phyloP scores from a whole-genome alignment of 441 rosid genomes.

The Aleurites moluccanus region DNA sequence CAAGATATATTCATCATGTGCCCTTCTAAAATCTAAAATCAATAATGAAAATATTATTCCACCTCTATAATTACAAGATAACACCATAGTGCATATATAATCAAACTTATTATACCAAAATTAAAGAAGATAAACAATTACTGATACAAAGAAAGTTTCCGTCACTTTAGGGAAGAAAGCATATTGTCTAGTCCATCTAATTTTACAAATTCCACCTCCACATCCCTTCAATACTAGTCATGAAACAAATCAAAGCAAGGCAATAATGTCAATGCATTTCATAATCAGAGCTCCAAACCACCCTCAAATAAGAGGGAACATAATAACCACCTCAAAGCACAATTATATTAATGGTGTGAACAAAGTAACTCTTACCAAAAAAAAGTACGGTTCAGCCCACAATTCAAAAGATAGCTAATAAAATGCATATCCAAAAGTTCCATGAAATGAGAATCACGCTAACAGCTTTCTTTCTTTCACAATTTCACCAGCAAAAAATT shows the following conservation, averaged over 20 bases:
- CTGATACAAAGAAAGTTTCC: background rate
- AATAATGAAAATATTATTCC: background rate
- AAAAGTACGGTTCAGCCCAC: background rate
- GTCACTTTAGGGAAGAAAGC: background rate
- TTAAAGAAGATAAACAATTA: background rate
- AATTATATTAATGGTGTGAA: background rate
- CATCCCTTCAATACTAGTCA: background rate
- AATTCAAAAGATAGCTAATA: background rate
- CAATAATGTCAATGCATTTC: background rate
- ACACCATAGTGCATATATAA: background rate
- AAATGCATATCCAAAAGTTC: no score
- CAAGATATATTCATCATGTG: background rate
- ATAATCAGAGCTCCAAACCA: background rate
- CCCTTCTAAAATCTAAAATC: background rate
- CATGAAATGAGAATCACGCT: background rate
- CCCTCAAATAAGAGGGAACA: background rate
- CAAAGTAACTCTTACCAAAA: background rate
- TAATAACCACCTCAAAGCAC: background rate
- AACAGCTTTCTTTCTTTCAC: background rate
- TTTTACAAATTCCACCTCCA: background rate
- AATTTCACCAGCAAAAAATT: background rate
- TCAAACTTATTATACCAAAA: background rate
- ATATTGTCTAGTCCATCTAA: background rate
- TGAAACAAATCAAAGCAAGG: background rate
- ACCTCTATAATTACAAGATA: slow-evolving; percentile 9